Base-by-base conservation (phyloP, 495 filamentous ascomycete species). In the Lasiosphaeriaceae sp. region DNA sequence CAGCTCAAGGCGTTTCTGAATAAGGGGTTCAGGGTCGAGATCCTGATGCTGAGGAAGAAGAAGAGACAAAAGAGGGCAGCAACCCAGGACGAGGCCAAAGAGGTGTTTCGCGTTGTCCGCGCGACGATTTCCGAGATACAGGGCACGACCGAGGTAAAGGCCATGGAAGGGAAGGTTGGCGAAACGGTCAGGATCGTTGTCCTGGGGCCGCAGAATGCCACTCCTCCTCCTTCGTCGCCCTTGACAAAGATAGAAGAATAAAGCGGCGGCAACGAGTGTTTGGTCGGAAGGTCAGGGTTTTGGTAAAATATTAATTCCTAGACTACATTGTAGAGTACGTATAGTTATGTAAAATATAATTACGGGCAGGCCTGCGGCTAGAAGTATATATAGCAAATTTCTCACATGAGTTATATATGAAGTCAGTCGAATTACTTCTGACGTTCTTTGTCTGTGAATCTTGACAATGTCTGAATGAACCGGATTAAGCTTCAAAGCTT, bases 21-120 rank as follows among this genome's bases (percentile, higher is more conserved):
- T 8, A 85, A 88, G 60, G 88, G 88, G 2, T 64, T 73, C 34
- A 78, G 68, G 63, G 87, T 92, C 35, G 81, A 89, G 61, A 58
- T 92, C 12, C 47, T 83, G 47, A 57, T 92, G 53, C 77, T 77
- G 54, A 55, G 61, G 24, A 79, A 75, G 68, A 70, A 65, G 48
- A 54, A 57, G 48, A 63, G 59, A 22, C 56, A 63, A 3, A 67
- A 63, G 21, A 59, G 64, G 51, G 37, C 54, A 39, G 72, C 74
- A 0, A 67, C 60, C 1, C 12, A 12, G 5, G 76, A 76, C 7
- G 70, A 79, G 63, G 69, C 61, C 5, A 49, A 66, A 43, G 66
- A 54, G 19, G 57, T 76, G 37, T 11, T 80, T 6, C 41, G 45
- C n/a, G 35, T 21, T 2, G 56, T 84, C 0, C 55, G 55, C n/a